Percentiles rank a stretch among this genome's conserved stretches.
Evolutionary conservation across 768 basidiomycete species (phyloP).

Genomic region (Xerocomellus chrysenteron): DNA sequence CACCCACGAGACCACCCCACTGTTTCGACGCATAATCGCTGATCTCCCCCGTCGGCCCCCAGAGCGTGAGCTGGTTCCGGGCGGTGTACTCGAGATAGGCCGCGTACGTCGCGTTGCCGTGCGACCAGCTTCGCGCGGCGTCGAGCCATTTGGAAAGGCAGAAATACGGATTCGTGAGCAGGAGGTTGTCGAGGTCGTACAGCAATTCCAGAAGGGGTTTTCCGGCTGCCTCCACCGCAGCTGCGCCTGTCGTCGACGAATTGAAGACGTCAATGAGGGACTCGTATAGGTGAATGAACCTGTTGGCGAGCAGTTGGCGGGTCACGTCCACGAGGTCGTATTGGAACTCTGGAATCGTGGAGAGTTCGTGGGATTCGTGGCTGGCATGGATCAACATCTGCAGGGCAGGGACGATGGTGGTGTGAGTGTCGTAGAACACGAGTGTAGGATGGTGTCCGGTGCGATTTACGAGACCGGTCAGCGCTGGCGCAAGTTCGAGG

Average conservation of each 20-base stretch:
- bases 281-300: slow-evolving; percentile 35
- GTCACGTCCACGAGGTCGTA: slow-evolving; percentile 41
- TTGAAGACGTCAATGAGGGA: slow-evolving; percentile 32
- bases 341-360: slow-evolving; percentile 32
- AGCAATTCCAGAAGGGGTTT: slow-evolving; percentile 32
- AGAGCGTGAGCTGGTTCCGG: slow-evolving; percentile 43
- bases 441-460: no score
- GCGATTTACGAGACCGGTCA: no score
- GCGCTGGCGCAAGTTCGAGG: no score
- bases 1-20: slow-evolving; percentile 40
- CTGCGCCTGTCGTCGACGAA: slow-evolving; percentile 16
- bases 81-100: slow-evolving; percentile 39
- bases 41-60: slow-evolving; percentile 43
- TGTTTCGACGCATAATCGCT: slow-evolving; percentile 46
- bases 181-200: slow-evolving; percentile 34
- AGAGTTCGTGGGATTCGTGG: slow-evolving; percentile 14
- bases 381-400: no score
- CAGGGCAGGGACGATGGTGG: no score
- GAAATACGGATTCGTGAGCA: slow-evolving; percentile 34
- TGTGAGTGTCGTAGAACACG: no score
- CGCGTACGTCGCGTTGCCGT: slow-evolving; percentile 31
- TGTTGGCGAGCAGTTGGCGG: slow-evolving; percentile 40
- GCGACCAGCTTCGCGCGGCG: slow-evolving; percentile 32
- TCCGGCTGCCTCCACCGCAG: slow-evolving; percentile 23
- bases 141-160: slow-evolving; percentile 38